These are phyloP conservation scores for Saccharomycopsis hybrid DNA, from an alignment of 1,139 yeast species.

Conservation along the genomic window DNA sequence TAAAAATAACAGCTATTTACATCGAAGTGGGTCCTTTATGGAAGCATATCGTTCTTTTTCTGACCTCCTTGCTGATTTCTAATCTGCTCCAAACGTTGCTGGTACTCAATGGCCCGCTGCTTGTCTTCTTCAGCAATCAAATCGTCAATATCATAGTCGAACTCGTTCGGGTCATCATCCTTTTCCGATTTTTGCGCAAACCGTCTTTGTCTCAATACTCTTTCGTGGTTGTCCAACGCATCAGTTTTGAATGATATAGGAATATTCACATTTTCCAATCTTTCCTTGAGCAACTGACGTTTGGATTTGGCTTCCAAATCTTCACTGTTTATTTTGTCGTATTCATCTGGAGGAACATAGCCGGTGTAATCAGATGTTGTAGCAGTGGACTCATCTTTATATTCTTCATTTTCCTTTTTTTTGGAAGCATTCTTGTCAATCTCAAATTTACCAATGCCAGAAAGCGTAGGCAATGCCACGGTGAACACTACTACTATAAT, in stretches of 20 bases:
- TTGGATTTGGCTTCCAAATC: slow-evolving; percentile 3
- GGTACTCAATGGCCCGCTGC: slow-evolving; percentile 1
- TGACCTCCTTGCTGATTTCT: no score
- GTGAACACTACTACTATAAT: slow-evolving; percentile 11
- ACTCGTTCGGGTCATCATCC: slow-evolving; percentile 18
- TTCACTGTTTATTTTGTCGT: slow-evolving; percentile 3
- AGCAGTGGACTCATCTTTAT: not conserved
- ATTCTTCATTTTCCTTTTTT: slow-evolving; percentile 1
- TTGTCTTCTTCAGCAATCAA: slow-evolving; percentile 15
- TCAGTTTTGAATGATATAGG: slow-evolving; percentile 19
- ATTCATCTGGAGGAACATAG: slow-evolving; percentile 21
- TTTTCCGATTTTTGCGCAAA: not conserved
- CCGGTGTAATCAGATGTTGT: slow-evolving; percentile 1
- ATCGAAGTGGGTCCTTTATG: no score
- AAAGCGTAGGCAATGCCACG: slow-evolving; percentile 15
- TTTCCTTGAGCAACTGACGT: slow-evolving; percentile 11
- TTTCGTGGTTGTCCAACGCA: slow-evolving; percentile 8
- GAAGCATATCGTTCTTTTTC: no score
- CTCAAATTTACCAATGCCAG: slow-evolving; percentile 19
- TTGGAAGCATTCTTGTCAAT: slow-evolving; percentile 13
- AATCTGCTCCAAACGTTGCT: not conserved
- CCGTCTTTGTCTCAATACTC: slow-evolving; percentile 12
- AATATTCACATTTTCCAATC: slow-evolving; percentile 12
- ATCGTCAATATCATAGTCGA: slow-evolving; percentile 19
- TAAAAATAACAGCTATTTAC: no score